These are phyloP conservation scores for Papiliotrema nemorosa DNA, from an alignment of 1,284 basidiomycete genomes.

Conservation along the genomic window DNA sequence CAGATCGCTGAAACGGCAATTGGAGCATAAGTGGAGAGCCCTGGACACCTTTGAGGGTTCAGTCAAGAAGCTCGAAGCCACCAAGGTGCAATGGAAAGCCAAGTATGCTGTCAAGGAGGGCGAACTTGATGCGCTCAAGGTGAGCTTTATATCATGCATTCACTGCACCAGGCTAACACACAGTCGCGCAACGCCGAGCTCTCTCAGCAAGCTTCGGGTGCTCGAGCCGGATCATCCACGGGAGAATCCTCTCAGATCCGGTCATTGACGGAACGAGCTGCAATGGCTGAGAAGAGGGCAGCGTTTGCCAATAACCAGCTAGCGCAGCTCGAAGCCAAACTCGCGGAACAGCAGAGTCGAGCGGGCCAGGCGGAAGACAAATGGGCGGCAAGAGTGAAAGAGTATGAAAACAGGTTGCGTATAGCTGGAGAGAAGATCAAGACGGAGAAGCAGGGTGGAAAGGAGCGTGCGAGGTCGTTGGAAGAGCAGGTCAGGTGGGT, in stretches of 20 bases:
- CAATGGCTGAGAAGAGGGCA: slow-evolving; percentile 75
- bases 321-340: slow-evolving; percentile 72
- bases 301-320: slow-evolving; percentile 79
- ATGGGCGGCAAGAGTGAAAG: slow-evolving; percentile 89
- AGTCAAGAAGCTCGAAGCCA: slow-evolving; percentile 77
- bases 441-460: slow-evolving; percentile 88
- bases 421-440: slow-evolving; percentile 91
- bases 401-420: slow-evolving; percentile 78
- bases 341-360: slow-evolving; percentile 68
- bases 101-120: slow-evolving; percentile 79
- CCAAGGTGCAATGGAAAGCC: slow-evolving; percentile 79
- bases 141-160: slow-evolving; percentile 33
- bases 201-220: slow-evolving; percentile 63
- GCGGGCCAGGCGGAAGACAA: slow-evolving; percentile 68
- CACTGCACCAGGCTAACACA: background rate
- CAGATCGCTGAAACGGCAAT: slow-evolving; percentile 74
- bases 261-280: slow-evolving; percentile 65
- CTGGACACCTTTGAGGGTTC: slow-evolving; percentile 89
- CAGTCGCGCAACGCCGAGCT: slow-evolving; percentile 74
- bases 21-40: slow-evolving; percentile 85
- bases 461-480: slow-evolving; percentile 63
- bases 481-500: slow-evolving; percentile 47
- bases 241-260: slow-evolving; percentile 54
- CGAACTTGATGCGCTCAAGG: slow-evolving; percentile 81
- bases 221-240: slow-evolving; percentile 61